A percentile compares a stretch with the other conserved stretches of the same genome.
These are phyloP conservation scores for Kuraishia hungarica DNA, from an alignment of 805 yeast species.

Conservation along the genomic window DNA sequence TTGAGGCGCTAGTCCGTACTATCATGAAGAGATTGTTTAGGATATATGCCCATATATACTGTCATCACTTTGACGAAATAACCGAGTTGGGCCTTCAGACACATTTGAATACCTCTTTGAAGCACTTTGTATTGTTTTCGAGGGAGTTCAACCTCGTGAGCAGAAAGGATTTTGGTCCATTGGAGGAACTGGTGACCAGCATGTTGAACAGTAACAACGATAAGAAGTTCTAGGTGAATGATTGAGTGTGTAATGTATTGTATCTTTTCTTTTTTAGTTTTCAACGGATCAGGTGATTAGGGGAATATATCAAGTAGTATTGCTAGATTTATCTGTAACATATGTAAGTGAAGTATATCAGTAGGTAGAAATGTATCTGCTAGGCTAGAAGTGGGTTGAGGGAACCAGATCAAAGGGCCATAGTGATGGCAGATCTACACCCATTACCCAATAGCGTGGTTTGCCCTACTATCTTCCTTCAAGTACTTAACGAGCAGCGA, in stretches of 20 bases:
- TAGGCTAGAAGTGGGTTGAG: too few species aligned
- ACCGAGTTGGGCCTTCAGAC: slow-evolving; percentile 88
- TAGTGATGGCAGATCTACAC: too few species aligned
- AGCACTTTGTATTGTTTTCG: slow-evolving; percentile 85
- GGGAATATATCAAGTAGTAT: background rate
- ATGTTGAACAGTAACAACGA: slow-evolving; percentile 37
- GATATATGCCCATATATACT: slow-evolving; percentile 94
- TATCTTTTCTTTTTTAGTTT: background rate
- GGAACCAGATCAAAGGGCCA: too few species aligned
- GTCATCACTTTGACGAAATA: slow-evolving; percentile 95
- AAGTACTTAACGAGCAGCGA: too few species aligned
- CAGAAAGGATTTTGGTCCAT: slow-evolving; percentile 83
- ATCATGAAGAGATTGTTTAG: slow-evolving; percentile 87
- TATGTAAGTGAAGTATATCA: background rate
- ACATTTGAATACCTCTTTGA: slow-evolving; percentile 86
- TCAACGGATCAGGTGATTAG: background rate
- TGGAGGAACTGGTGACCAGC: slow-evolving; percentile 70
- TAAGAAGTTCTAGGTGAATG: slow-evolving; percentile 1
- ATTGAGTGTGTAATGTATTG: background rate
- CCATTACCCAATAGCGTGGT: too few species aligned
- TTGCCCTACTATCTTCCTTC: too few species aligned
- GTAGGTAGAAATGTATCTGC: too few species aligned
- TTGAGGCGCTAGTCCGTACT: slow-evolving; percentile 70
- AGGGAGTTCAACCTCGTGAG: slow-evolving; percentile 75
- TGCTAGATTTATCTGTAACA: background rate